Evolutionary conservation across 345 rosid species (phyloP).

Genomic region (Luvunga scandens): DNA sequence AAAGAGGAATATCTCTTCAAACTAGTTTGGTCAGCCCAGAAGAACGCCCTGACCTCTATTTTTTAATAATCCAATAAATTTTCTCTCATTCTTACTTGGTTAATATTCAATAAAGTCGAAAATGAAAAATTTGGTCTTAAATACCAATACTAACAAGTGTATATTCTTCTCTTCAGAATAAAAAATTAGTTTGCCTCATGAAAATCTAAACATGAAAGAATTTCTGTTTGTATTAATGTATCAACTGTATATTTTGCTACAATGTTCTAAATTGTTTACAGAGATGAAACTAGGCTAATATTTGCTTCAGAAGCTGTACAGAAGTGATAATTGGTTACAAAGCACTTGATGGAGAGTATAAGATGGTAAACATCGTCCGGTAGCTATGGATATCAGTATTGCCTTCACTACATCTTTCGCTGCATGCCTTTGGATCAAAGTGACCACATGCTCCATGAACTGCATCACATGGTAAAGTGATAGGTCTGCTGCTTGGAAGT

Average conservation of each 20-base stretch:
- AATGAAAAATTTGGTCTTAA: no score
- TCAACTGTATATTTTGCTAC: background rate
- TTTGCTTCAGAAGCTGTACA: background rate
- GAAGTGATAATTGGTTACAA: background rate
- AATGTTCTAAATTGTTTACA: background rate
- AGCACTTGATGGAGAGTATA: background rate
- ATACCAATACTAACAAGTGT: no score
- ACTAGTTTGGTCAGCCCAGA: background rate
- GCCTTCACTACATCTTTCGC: conserved; percentile 24
- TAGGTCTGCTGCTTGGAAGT: background rate
- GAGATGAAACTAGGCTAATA: no score
- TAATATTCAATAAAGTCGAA: no score
- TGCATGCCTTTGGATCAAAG: conserved; percentile 10
- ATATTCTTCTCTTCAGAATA: no score
- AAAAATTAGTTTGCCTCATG: background rate
- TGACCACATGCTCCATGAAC: background rate
- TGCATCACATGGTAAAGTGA: background rate
- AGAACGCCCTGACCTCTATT: background rate
- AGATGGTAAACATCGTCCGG: conserved; percentile 2
- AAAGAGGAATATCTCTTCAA: background rate
- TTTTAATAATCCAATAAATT: no score
- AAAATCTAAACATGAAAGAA: background rate
- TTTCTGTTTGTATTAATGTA: background rate
- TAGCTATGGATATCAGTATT: background rate
- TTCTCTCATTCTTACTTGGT: no score